Conservation (phyloP, 176 grass and related monocot genomes). For the Oryza punctata region DNA sequence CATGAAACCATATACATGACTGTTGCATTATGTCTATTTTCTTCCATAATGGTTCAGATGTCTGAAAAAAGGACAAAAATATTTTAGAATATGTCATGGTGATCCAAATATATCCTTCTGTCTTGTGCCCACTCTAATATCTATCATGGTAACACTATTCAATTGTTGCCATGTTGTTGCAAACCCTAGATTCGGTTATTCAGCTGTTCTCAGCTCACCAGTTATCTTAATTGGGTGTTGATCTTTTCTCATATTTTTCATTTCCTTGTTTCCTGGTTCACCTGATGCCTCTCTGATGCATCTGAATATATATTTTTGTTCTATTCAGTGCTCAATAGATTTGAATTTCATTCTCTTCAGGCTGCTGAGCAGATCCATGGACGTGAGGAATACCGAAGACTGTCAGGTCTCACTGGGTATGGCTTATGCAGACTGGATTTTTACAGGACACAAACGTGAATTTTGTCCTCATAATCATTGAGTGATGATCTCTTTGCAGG, state of each 20-base stretch:
- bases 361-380: conserved; percentile 56
- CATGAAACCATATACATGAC: conserved; percentile 28
- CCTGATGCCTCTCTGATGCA: conserved; percentile 2
- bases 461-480: conserved; percentile 4
- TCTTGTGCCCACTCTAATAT: conserved; percentile 5
- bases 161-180: conserved; percentile 22
- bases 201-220: conserved; percentile 25
- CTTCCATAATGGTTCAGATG: conserved; percentile 15
- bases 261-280: conserved; percentile 4
- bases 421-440: not conserved
- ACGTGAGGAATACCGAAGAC: conserved; percentile 53
- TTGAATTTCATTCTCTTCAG: conserved; percentile 47
- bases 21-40: conserved; percentile 22
- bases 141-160: conserved; percentile 16
- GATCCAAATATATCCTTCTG: conserved; percentile 15
- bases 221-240: conserved; percentile 27
- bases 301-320: conserved; percentile 4
- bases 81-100: not conserved
- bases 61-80: conserved; percentile 8
- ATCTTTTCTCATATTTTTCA: not conserved
- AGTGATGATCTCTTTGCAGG: conserved; percentile 44
- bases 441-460: conserved; percentile 12
- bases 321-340: conserved; percentile 30
- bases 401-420: conserved; percentile 48
- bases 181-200: conserved; percentile 1